Evolutionary conservation across 2,329 filamentous ascomycete genomes (phyloP), one percentile per base, ranked within the genome.

Genomic region (Trichoderma sp.): DNA sequence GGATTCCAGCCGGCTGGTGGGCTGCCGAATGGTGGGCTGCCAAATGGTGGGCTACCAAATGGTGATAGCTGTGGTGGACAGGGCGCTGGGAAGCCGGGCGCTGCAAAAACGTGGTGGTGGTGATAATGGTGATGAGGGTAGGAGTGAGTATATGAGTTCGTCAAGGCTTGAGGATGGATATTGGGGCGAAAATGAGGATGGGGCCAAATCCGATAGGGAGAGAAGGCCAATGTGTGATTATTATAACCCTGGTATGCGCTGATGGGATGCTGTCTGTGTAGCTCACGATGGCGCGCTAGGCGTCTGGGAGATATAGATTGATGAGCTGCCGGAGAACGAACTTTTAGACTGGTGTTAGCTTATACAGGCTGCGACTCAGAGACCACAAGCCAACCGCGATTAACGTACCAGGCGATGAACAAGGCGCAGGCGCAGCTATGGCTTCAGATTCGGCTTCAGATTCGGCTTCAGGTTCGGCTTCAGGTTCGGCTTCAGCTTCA

Each of bases 1-100:
- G 77, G 76, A 39, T 78, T 70, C 77, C 76, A 79, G 56, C 48
- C 53, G 9, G 59, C 54, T 3, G 70, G 71, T 8, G 71, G 69
- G 19, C 68, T 57, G 39, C 59, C 59, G 19, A 57, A 22, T n/a
- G n/a, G n/a, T n/a, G n/a, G n/a, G n/a, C n/a, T n/a, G 56, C 48
- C 53, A 8, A 58, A 53, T 3, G 70, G 71, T 8, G 71, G 69
- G 19, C 68, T 57, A 35, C 59, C 59, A n/a, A 57, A 22, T n/a
- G n/a, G n/a, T n/a, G n/a, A n/a, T n/a, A n/a, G n/a, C n/a, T n/a
- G n/a, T n/a, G n/a, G n/a, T n/a, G n/a, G n/a, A n/a, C n/a, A n/a
- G n/a, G 37, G 25, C n/a, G 2, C 32, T 12, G 22, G 34, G 3
- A n/a, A 42, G 27, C 22, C 25, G 9, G 10, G 53, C 7, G n/a